Evolutionary conservation across 768 basidiomycete genomes (phyloP).

Genomic region (Cystobasidium tubakii): DNA sequence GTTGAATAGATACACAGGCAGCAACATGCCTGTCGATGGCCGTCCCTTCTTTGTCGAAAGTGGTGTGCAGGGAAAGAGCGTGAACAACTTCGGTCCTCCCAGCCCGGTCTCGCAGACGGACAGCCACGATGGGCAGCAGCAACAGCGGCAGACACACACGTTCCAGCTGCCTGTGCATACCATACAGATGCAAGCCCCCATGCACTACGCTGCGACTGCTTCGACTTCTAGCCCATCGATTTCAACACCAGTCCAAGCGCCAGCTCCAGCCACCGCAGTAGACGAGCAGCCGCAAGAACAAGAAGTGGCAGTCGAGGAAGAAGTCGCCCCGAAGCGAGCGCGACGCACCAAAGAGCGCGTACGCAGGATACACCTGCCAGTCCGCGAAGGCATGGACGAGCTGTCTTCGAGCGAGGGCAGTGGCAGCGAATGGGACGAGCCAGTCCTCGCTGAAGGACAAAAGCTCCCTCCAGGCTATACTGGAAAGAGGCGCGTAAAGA

Average conservation of each 20-base stretch:
- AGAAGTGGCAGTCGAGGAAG: not conserved
- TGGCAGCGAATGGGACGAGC: slow-evolving; percentile 25
- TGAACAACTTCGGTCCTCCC: no score
- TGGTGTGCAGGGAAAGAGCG: not conserved
- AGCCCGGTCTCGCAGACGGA: not conserved
- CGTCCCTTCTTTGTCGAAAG: not conserved
- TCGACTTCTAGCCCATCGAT: not conserved
- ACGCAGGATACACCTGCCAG: slow-evolving; percentile 30
- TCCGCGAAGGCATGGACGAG: slow-evolving; percentile 33
- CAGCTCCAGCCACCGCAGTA: not conserved
- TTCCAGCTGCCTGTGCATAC: slow-evolving; percentile 3
- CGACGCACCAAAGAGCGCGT: slow-evolving; percentile 6
- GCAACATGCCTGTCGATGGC: not conserved
- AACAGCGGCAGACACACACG: not conserved
- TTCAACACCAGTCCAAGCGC: not conserved
- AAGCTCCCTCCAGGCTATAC: slow-evolving; percentile 32
- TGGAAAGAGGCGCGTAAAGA: slow-evolving; percentile 24
- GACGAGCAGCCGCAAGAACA: not conserved
- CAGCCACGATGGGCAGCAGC: not conserved
- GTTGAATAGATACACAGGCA: not conserved
- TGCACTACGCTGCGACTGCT: not conserved
- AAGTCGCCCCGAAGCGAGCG: not conserved
- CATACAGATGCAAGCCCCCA: not conserved
- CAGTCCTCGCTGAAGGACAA: not conserved
- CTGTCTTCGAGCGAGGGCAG: slow-evolving; percentile 29